Evolutionary conservation across 345 rosid genomes (phyloP).

Genomic region (Syzygium jambos): DNA sequence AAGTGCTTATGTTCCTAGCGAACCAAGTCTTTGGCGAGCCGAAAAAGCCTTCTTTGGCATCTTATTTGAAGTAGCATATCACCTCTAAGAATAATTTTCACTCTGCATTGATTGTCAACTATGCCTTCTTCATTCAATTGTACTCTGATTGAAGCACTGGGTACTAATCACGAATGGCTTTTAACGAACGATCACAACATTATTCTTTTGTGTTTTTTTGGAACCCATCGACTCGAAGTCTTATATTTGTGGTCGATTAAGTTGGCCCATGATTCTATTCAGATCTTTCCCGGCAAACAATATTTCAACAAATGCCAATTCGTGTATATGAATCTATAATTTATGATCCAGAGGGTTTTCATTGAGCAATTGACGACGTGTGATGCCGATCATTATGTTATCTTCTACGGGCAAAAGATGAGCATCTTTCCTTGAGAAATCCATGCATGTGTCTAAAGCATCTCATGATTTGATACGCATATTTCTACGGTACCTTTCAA

Average conservation of each 20-base stretch:
- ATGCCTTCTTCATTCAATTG: neutral
- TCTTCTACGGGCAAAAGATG: neutral
- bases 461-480: neutral
- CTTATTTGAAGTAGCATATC: neutral
- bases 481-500: no score
- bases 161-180: neutral
- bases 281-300: neutral
- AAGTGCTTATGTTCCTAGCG: neutral
- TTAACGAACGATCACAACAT: neutral
- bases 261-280: neutral
- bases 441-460: neutral
- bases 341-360: neutral
- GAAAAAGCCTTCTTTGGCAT: neutral
- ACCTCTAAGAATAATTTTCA: neutral
- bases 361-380: neutral
- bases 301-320: neutral
- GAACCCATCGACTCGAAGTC: neutral
- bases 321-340: neutral
- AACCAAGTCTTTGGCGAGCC: neutral
- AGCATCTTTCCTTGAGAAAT: neutral
- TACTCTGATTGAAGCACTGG: neutral
- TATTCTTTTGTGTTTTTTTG: neutral
- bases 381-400: neutral
- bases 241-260: neutral
- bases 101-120: neutral